phyloP scores from a whole-genome alignment of 2,329 filamentous ascomycete genomes.

The Macrophomina tecta region DNA sequence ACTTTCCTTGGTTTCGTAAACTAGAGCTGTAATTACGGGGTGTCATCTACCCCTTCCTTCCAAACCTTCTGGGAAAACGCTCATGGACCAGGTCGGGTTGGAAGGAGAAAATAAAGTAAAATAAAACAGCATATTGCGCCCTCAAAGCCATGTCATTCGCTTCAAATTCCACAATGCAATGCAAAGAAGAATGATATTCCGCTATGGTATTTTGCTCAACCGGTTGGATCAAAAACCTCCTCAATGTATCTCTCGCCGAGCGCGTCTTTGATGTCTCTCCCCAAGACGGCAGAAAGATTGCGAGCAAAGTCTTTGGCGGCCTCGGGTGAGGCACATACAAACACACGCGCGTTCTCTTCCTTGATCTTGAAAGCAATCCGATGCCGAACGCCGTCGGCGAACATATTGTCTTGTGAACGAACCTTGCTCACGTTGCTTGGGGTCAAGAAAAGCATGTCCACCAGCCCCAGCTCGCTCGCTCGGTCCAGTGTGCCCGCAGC shows the following conservation, averaged over 20 bases:
- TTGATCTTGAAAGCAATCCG: constrained; percentile 16
- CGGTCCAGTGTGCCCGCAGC: constrained; percentile 25
- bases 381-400: constrained; percentile 1
- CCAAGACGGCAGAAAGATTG: constrained; percentile 16
- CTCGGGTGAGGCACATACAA: constrained; percentile 22
- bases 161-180: too few relatives aligned
- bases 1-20: too few relatives aligned
- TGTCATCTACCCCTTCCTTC: too few relatives aligned
- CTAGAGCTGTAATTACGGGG: too few relatives aligned
- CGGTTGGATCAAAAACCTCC: constrained; percentile 7
- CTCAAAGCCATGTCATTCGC: too few relatives aligned
- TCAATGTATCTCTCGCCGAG: constrained; percentile 25
- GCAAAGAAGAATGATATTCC: too few relatives aligned
- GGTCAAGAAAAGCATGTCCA: constrained; percentile 30
- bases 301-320: constrained; percentile 18
- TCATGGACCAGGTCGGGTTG: too few relatives aligned
- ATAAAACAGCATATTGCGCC: too few relatives aligned
- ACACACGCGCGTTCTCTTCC: constrained; percentile 15
- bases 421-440: constrained; percentile 31
- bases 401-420: constrained; percentile 32
- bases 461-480: constrained; percentile 27
- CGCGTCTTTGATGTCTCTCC: background rate
- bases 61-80: too few relatives aligned
- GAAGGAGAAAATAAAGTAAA: too few relatives aligned
- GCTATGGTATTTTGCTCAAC: background rate